Conservation (phyloP, 2,329 filamentous ascomycete genomes). For the Xylaria arbuscula region DNA sequence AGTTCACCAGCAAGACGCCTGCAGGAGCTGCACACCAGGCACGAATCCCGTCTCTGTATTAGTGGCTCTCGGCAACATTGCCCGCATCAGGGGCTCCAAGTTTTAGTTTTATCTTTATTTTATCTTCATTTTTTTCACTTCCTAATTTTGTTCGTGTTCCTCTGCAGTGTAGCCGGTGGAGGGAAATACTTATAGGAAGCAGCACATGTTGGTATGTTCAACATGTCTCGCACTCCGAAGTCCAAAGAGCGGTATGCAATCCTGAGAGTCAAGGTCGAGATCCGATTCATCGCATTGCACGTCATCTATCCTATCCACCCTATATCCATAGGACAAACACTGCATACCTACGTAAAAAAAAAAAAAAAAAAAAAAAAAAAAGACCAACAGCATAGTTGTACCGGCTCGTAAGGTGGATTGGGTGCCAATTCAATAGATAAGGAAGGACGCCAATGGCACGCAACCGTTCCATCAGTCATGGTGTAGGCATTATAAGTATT, state of each 20-base stretch:
- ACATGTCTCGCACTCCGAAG: not conserved
- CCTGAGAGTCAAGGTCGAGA: not conserved
- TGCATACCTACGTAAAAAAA: not conserved
- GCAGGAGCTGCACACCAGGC: slow-evolving; percentile 24
- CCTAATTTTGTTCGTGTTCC: not conserved
- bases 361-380: not conserved
- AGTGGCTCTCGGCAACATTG: slow-evolving; percentile 32
- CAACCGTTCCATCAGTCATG: slow-evolving; percentile 6
- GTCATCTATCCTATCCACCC: not conserved
- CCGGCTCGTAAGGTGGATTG: slow-evolving; percentile 12
- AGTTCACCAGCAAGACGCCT: slow-evolving; percentile 16
- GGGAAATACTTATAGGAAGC: not conserved
- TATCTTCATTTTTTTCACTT: not conserved
- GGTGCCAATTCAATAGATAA: slow-evolving; percentile 36
- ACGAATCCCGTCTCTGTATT: slow-evolving; percentile 34
- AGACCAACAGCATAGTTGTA: not conserved
- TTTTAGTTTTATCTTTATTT: not conserved
- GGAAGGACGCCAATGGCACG: slow-evolving; percentile 24
- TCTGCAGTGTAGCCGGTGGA: not conserved
- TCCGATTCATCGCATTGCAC: slow-evolving; percentile 9
- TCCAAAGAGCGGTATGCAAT: slow-evolving; percentile 9
- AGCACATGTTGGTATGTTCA: not conserved
- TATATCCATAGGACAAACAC: not conserved
- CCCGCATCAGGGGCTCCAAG: slow-evolving; percentile 26
- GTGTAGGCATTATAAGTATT: slow-evolving; percentile 22